Conservation (phyloP, 1,284 basidiomycete species). For the Ustilago esculenta region DNA sequence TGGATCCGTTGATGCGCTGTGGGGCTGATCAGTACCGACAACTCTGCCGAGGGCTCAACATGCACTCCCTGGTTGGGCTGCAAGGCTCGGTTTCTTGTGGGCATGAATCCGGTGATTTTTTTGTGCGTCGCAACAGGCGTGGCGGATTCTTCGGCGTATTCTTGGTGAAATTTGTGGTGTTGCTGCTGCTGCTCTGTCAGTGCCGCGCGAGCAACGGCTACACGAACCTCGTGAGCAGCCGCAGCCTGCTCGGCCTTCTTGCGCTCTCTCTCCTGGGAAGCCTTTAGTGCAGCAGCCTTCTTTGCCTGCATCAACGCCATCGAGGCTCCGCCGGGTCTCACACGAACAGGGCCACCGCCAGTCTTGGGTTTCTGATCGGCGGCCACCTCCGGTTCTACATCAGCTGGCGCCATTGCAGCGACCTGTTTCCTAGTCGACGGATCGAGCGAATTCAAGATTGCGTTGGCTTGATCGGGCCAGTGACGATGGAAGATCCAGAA, state of each 20-base stretch:
- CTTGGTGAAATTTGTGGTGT: background rate
- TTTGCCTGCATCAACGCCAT: constrained; percentile 63
- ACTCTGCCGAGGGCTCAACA: constrained; percentile 17
- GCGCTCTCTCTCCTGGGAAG: constrained; percentile 45
- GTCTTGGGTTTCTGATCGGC: constrained; percentile 30
- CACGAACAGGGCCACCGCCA: constrained; percentile 15
- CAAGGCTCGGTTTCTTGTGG: constrained; percentile 12
- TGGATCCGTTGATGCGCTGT: constrained; percentile 33
- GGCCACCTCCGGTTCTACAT: constrained; percentile 25
- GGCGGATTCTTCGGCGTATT: constrained; percentile 16
- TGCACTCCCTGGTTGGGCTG: constrained; percentile 2
- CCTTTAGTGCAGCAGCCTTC: constrained; percentile 53
- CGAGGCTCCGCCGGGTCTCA: constrained; percentile 48
- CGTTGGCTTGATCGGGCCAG: constrained; percentile 77
- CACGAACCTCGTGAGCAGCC: constrained; percentile 37
- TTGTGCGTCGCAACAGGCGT: constrained; percentile 26
- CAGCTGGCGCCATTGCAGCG: constrained; percentile 72
- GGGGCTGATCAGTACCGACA: constrained; percentile 30
- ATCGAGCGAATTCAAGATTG: constrained; percentile 79
- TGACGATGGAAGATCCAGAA: constrained; percentile 84
- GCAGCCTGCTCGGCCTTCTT: constrained; percentile 46
- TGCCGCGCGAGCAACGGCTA: constrained; percentile 25
- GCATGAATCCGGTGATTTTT: constrained; percentile 36
- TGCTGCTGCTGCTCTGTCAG: constrained; percentile 19
- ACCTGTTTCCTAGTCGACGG: constrained; percentile 79